Base-by-base conservation (phyloP, 805 yeast genomes). In the Metschnikowia lachancei region DNA sequence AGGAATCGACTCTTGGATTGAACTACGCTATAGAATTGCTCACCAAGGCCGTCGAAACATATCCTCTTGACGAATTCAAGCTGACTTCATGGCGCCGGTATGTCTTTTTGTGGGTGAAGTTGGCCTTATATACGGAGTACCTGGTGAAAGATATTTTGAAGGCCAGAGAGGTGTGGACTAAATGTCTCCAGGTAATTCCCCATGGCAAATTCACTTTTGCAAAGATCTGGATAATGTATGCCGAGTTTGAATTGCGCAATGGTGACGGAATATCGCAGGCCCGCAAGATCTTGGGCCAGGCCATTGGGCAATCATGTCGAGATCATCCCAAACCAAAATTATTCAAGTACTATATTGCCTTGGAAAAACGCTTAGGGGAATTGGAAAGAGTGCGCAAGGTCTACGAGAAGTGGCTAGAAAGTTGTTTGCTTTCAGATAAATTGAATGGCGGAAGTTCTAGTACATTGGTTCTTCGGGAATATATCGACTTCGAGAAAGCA, bases 301-400 rank as follows among this genome's bases (percentile, higher is more conserved):
- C 87, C 0, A 70, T 92, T 16, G 97, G 96, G 0, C 66, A 73
- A 38, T 51, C 63, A 5, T 51, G 57, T 29, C 39, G 36, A 9
- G 50, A 52, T 3, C 75, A 78, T 36, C 85, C 88, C 0, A 83
- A 81, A 57, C 69, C 65, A 1, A 79, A 78, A 43, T 63, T 87
- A 0, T 81, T 84, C 59, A 69, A 67, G 50, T 72, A 72, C 49
- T 94, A 94, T 64, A 83, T 92, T 39, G 70, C 66, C 1, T 53
- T 90, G 30, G 97, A 92, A 60, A 69, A 69, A 32, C 67, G 72
- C 43, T 62, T 91, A 38, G 86, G 85, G 31, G 94, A 90, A 56
- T 86, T 86, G 72, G 95, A 85, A 50, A 66, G 97, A 30, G 90
- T 85, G 7, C 68, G 98, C 28, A 81, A 69, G 60, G 58, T 94